Percentiles rank a stretch among this genome's conserved stretches.
Conservation (phyloP, 345 rosid genomes). For the Aquilaria sinensis region DNA sequence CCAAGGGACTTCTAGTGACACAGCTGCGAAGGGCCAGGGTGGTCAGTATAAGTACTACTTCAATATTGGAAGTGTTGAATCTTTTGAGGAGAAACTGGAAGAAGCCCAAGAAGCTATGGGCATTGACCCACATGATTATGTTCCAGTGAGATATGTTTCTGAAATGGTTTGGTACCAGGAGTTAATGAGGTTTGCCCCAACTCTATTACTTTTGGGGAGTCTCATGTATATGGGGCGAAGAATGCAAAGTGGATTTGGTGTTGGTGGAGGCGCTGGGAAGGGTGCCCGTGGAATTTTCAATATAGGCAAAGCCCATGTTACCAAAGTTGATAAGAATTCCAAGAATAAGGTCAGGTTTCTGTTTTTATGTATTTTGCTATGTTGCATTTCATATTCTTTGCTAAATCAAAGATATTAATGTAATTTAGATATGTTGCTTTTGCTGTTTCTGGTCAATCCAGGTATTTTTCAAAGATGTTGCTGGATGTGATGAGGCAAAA, state of each 20-base stretch:
- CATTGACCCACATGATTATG: conserved; percentile 63
- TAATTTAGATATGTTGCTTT: background rate
- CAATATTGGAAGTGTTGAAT: conserved; percentile 85
- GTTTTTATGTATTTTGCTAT: background rate
- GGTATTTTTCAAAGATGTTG: conserved; percentile 91
- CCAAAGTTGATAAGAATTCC: conserved; percentile 81
- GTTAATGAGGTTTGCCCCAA: conserved; percentile 78
- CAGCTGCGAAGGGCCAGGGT: conserved; percentile 35
- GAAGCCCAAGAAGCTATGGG: conserved; percentile 89
- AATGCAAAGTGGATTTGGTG: conserved; percentile 85
- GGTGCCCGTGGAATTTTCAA: conserved; percentile 89
- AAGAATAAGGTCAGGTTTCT: conserved; percentile 68
- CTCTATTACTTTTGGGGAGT: conserved; percentile 61
- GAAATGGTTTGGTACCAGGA: conserved; percentile 80
- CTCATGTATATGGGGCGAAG: conserved; percentile 61
- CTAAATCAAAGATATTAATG: conserved; percentile 3
- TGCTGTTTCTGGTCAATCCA: conserved; percentile 19
- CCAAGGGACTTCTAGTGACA: conserved; percentile 29
- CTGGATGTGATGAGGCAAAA: conserved; percentile 98
- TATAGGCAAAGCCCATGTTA: conserved; percentile 87
- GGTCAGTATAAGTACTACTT: conserved; percentile 74
- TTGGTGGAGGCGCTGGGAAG: conserved; percentile 78
- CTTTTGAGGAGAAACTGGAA: conserved; percentile 90
- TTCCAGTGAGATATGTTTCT: conserved; percentile 73
- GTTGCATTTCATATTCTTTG: background rate